Evolutionary conservation across 2,329 filamentous ascomycete genomes (phyloP).

Genomic region (Fusarium tanahbumbuense): DNA sequence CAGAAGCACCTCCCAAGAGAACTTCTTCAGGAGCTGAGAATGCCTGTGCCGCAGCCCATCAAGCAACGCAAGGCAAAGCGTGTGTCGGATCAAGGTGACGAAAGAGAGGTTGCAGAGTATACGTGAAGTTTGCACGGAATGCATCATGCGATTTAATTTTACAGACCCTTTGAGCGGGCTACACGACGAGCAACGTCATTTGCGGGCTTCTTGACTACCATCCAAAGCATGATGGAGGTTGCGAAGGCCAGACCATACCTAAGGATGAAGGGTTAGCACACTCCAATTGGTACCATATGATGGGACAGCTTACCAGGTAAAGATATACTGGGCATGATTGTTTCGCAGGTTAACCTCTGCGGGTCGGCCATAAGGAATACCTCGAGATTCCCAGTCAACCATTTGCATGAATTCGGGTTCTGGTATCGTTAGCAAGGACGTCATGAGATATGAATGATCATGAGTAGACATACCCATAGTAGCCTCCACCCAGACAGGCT

Average conservation of each 20-base stretch:
- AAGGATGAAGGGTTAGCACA: constrained; percentile 1
- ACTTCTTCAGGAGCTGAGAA: constrained; percentile 82
- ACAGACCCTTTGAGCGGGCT: constrained; percentile 46
- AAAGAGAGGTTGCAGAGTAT: constrained; percentile 53
- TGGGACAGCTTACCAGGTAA: constrained; percentile 82
- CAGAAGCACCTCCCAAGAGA: constrained; percentile 85
- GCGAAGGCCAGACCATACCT: constrained; percentile 89
- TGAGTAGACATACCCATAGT: constrained; percentile 78
- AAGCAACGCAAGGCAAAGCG: constrained; percentile 58
- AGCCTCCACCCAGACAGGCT: constrained; percentile 94
- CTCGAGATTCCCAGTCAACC: constrained; percentile 80
- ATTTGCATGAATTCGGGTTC: constrained; percentile 82
- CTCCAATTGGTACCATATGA: background rate
- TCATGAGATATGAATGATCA: background rate
- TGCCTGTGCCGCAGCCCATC: constrained; percentile 67
- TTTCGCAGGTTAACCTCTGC: constrained; percentile 94
- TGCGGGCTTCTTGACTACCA: constrained; percentile 90
- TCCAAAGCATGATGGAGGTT: constrained; percentile 95
- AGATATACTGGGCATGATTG: constrained; percentile 98
- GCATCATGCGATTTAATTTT: constrained; percentile 28
- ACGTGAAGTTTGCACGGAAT: constrained; percentile 45
- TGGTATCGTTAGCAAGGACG: constrained; percentile 51
- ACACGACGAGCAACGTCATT: constrained; percentile 78
- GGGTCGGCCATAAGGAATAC: constrained; percentile 88
- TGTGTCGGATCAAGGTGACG: constrained; percentile 46